Percentiles rank a stretch among this genome's conserved stretches.
Evolutionary conservation across 2,329 filamentous ascomycete genomes (phyloP).

Genomic region (Botrytis paeoniae): DNA sequence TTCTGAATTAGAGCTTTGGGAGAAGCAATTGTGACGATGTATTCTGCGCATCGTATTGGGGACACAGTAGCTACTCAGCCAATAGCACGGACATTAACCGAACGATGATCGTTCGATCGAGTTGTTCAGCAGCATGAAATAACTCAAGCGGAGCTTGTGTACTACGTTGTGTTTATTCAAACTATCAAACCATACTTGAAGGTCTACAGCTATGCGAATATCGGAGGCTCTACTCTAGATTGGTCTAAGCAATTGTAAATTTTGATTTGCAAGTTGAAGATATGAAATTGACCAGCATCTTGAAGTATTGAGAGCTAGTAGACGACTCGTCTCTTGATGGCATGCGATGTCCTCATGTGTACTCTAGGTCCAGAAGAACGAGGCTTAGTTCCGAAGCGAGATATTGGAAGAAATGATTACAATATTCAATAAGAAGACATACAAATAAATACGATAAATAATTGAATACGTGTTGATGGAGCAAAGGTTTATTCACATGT

Average conservation of each 20-base stretch:
- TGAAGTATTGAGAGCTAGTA: neutral
- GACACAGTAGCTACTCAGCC: neutral
- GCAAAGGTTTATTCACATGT: neutral
- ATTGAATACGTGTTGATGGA: neutral
- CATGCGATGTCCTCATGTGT: neutral
- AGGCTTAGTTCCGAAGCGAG: neutral
- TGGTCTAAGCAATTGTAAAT: neutral
- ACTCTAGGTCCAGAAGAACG: neutral
- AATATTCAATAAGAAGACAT: neutral
- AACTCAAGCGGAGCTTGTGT: neutral
- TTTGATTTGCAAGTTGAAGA: neutral
- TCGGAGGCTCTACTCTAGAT: neutral
- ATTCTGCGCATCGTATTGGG: neutral
- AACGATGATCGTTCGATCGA: neutral
- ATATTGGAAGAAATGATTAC: neutral
- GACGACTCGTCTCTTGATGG: no score
- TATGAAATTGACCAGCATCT: neutral
- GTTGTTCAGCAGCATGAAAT: neutral
- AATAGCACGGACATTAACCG: neutral
- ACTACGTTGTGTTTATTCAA: neutral
- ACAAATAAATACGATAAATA: neutral
- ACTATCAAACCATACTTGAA: neutral
- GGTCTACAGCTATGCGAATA: neutral
- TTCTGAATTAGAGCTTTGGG: neutral
- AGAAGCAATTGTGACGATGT: neutral